Percentiles rank a stretch among this genome's conserved stretches.
These are phyloP conservation scores for Exophiala sideris DNA, from an alignment of 2,329 filamentous ascomycete genomes.

Conservation along the genomic window DNA sequence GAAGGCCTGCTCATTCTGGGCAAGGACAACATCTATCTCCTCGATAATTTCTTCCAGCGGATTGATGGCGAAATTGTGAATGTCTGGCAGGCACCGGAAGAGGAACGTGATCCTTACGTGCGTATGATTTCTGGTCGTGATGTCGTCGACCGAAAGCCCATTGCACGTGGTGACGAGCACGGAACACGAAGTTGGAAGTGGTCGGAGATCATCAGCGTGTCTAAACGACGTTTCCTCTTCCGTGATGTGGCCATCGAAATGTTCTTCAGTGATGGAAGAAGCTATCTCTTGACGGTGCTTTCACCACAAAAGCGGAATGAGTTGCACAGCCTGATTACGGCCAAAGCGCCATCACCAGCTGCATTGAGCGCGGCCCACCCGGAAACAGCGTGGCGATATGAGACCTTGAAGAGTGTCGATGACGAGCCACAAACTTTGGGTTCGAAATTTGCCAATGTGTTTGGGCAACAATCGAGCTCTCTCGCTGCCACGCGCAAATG, in stretches of 20 bases:
- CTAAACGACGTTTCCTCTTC: slow-evolving; percentile 91
- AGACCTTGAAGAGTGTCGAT: slow-evolving; percentile 69
- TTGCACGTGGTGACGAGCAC: slow-evolving; percentile 59
- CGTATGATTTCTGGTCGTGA: slow-evolving; percentile 84
- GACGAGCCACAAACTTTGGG: slow-evolving; percentile 67
- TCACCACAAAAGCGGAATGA: slow-evolving; percentile 72
- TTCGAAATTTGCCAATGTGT: slow-evolving; percentile 87
- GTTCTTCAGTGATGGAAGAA: slow-evolving; percentile 94
- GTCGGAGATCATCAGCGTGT: slow-evolving; percentile 91
- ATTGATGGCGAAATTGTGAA: slow-evolving; percentile 95
- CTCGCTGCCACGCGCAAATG: slow-evolving; percentile 85
- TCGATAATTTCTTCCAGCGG: slow-evolving; percentile 94
- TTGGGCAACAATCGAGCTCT: slow-evolving; percentile 74
- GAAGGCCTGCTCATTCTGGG: slow-evolving; percentile 92
- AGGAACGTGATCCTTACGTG: slow-evolving; percentile 92
- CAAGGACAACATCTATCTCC: slow-evolving; percentile 86
- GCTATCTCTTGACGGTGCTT: slow-evolving; percentile 85
- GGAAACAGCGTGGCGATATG: slow-evolving; percentile 88
- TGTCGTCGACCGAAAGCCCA: slow-evolving; percentile 54
- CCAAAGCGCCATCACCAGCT: slow-evolving; percentile 61
- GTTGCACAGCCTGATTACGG: slow-evolving; percentile 70
- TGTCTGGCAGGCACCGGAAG: slow-evolving; percentile 85
- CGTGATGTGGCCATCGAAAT: slow-evolving; percentile 94
- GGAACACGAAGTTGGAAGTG: slow-evolving; percentile 89
- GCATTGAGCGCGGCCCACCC: slow-evolving; percentile 69